A percentile compares a stretch with the other conserved stretches of the same genome.
Evolutionary conservation across 1,284 basidiomycete genomes (phyloP).

Genomic region (Sphagnurus paluster): DNA sequence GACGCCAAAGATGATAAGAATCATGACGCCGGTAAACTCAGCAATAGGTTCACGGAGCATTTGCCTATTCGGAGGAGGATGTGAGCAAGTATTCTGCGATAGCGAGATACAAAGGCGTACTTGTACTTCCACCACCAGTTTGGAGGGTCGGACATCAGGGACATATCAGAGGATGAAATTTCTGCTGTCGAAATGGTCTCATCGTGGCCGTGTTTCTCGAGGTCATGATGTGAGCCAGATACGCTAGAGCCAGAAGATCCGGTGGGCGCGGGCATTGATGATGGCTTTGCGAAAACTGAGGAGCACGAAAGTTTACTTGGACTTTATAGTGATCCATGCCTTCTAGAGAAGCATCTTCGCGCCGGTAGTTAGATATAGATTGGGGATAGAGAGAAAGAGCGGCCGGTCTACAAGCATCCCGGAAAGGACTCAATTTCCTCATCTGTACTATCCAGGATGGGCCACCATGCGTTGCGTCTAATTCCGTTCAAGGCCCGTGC

Average conservation of each 20-base stretch:
- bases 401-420: too few species aligned
- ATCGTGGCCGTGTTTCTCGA: neutral
- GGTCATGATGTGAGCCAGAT: neutral
- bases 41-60: constrained; percentile 58
- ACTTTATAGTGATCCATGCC: too few species aligned
- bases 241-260: constrained; percentile 1
- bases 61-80: constrained; percentile 10
- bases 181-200: neutral
- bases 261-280: neutral
- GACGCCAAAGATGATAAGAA: constrained; percentile 62
- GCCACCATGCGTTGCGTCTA: too few species aligned
- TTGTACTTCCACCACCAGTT: constrained; percentile 52
- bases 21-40: constrained; percentile 66
- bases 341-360: too few species aligned
- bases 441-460: too few species aligned
- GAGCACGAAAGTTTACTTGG: neutral
- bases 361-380: too few species aligned
- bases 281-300: neutral
- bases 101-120: constrained; percentile 29
- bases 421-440: too few species aligned
- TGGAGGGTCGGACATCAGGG: constrained; percentile 24
- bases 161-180: neutral
- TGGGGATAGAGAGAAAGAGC: too few species aligned
- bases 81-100: neutral
- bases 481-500: too few species aligned